Evolutionary conservation across 306 rosid genomes (phyloP), one percentile per base, ranked within the genome.

Genomic region (Pterocarpus santalinus): DNA sequence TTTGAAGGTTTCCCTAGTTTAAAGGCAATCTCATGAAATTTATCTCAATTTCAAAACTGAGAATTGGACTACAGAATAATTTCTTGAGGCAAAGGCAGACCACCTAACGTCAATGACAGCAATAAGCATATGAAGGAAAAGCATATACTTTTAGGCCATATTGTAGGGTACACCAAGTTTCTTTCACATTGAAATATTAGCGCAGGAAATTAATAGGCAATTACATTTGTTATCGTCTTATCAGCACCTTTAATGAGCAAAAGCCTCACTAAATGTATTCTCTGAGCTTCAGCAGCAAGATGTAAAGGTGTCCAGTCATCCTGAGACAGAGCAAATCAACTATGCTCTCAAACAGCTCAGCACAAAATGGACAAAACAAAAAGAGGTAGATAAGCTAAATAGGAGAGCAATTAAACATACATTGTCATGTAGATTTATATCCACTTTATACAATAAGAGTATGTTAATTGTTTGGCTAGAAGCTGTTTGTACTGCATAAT

Each of bases 271-370:
- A 93, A 68, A 81, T 95, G 97, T 39, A 87, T 83, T 78, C 98
- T 90, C 67, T 83, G 92, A 55, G 94, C 90, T 84, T 93, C 98
- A 79, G 91, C 91, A 38, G 99, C 97, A 51, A 95, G 89, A 78
- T 95, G 99, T 75, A 95, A 87, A 0, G 98, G 97, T 32, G 94
- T 88, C 99, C 98, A 93, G 55, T 98, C 99, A 86, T 93, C 91
- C 98, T 95, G 81, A 52, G 75, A 65, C 16, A 79, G 10, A 22
- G 14, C 28, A 71, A 85, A 86, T 64, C 64, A 39, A 74, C 65
- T 38, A 46, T 8, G 49, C n/a, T 65, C 66, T 81, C 58, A 66
- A 73, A 57, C 36, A 83, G 22, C 22, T 56, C 77, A 53, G 9
- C 44, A 13, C n/a, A 64, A 16, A 55, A 55, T 55, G n/a, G 61